phyloP scores from a whole-genome alignment of 1,284 basidiomycete species.

The Bjerkandera adusta region DNA sequence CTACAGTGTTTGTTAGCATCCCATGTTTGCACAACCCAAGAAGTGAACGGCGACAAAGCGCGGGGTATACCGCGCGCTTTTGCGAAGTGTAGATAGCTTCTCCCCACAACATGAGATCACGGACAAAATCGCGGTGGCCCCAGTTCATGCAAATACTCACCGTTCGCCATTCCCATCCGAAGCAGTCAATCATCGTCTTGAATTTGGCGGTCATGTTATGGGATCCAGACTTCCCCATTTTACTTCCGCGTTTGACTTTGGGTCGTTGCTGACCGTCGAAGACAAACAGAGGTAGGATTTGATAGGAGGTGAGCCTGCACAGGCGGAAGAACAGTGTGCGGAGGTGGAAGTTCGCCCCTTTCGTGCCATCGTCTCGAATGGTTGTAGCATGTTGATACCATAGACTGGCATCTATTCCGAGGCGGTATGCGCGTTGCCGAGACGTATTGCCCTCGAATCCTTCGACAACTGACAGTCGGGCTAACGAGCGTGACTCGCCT shows the following conservation, averaged over 20 bases:
- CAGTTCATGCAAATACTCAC: constrained; percentile 36
- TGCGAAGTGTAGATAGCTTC: no score
- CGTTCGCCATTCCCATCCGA: constrained; percentile 61
- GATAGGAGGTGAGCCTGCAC: constrained; percentile 44
- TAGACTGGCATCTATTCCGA: constrained; percentile 48
- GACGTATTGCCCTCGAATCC: constrained; percentile 42
- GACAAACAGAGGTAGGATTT: constrained; percentile 63
- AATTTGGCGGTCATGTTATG: constrained; percentile 42
- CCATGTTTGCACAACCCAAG: neutral
- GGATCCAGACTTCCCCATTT: constrained; percentile 41
- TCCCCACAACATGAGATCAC: neutral
- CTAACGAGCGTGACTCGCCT: constrained; percentile 35
- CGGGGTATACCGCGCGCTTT: neutral
- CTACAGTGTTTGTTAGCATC: constrained; percentile 22
- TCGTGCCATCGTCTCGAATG: constrained; percentile 23
- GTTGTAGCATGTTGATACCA: constrained; percentile 40
- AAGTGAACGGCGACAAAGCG: constrained; percentile 1
- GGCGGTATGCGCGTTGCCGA: constrained; percentile 37
- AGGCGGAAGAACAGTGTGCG: constrained; percentile 41
- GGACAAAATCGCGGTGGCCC: neutral
- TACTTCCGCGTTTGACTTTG: constrained; percentile 53
- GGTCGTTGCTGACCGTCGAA: constrained; percentile 70
- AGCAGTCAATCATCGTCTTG: constrained; percentile 46
- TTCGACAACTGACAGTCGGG: constrained; percentile 37
- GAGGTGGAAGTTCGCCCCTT: constrained; percentile 40